Percentiles rank a stretch among this genome's conserved stretches.
These are phyloP conservation scores for Trichoderma asperellum DNA, from an alignment of 2,329 filamentous ascomycete genomes.

Conservation along the genomic window DNA sequence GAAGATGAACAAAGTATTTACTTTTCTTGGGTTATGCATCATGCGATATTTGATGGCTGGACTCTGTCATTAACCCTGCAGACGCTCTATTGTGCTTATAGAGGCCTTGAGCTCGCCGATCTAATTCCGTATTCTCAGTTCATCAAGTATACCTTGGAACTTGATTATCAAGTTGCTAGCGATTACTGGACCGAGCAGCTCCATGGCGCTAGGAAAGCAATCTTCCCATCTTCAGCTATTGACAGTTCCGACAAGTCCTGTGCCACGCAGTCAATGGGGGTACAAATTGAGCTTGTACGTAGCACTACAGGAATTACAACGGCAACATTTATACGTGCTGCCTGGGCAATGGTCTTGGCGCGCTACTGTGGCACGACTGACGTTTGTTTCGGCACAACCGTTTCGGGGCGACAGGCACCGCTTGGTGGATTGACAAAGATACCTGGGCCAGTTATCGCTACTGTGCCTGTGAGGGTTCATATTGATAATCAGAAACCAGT, in stretches of 20 bases:
- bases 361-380: constrained; percentile 26
- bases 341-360: constrained; percentile 34
- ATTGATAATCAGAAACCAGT: neutral
- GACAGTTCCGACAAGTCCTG: too few relatives aligned
- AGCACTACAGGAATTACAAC: constrained; percentile 1
- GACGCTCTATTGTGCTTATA: too few relatives aligned
- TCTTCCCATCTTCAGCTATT: neutral
- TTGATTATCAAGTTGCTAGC: neutral
- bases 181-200: constrained; percentile 13
- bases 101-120: too few relatives aligned
- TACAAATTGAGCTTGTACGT: too few relatives aligned
- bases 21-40: constrained; percentile 5
- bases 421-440: constrained; percentile 25
- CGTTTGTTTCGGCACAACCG: constrained; percentile 34
- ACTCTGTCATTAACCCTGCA: neutral
- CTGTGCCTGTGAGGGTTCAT: constrained; percentile 29
- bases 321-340: constrained; percentile 31
- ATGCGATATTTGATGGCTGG: constrained; percentile 24
- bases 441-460: constrained; percentile 26
- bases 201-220: neutral
- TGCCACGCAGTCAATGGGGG: too few relatives aligned
- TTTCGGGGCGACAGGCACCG: constrained; percentile 31
- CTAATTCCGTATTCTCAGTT: too few relatives aligned
- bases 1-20: neutral
- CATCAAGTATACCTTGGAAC: too few relatives aligned